These are phyloP conservation scores for Suhomyces canberraensis DNA, from an alignment of 805 yeast species.

Conservation along the genomic window DNA sequence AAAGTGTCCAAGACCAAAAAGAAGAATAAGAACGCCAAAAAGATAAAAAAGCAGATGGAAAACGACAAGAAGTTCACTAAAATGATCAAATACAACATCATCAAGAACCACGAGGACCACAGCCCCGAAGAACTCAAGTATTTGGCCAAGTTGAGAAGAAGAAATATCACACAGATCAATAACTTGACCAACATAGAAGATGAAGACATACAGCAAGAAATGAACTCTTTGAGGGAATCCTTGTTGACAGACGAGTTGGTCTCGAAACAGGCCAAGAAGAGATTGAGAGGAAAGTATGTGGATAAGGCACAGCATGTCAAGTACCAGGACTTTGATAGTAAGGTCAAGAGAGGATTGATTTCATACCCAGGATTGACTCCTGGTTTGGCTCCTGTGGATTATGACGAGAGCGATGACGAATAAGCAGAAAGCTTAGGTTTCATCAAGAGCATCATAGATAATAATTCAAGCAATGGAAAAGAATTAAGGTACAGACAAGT, in stretches of 20 bases:
- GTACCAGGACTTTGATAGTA: slow-evolving; percentile 29
- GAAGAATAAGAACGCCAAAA: slow-evolving; percentile 8
- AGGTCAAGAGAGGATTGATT: slow-evolving; percentile 42
- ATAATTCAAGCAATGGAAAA: too few species aligned
- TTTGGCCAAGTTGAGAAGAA: slow-evolving; percentile 34
- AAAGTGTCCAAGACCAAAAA: slow-evolving; percentile 5
- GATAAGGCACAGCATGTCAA: slow-evolving; percentile 12
- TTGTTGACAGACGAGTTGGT: slow-evolving; percentile 18
- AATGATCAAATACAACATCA: slow-evolving; percentile 36
- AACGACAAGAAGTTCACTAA: slow-evolving; percentile 32
- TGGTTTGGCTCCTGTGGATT: slow-evolving; percentile 80
- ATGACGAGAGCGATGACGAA: slow-evolving; percentile 23
- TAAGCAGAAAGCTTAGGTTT: slow-evolving; percentile 6
- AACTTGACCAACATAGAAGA: slow-evolving; percentile 30
- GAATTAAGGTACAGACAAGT: too few species aligned
- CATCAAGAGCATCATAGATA: too few species aligned
- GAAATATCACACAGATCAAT: slow-evolving; percentile 31
- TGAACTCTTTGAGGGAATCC: slow-evolving; percentile 26
- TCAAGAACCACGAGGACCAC: slow-evolving; percentile 29
- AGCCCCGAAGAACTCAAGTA: slow-evolving; percentile 36
- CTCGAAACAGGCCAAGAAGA: slow-evolving; percentile 18
- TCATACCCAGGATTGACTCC: slow-evolving; percentile 71
- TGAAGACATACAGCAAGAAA: slow-evolving; percentile 26
- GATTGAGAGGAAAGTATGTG: slow-evolving; percentile 19
- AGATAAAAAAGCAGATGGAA: slow-evolving; percentile 26